A percentile compares a stretch with the other conserved stretches of the same genome.
Evolutionary conservation across 768 basidiomycete species (phyloP).

Genomic region (Boletus bicolor): DNA sequence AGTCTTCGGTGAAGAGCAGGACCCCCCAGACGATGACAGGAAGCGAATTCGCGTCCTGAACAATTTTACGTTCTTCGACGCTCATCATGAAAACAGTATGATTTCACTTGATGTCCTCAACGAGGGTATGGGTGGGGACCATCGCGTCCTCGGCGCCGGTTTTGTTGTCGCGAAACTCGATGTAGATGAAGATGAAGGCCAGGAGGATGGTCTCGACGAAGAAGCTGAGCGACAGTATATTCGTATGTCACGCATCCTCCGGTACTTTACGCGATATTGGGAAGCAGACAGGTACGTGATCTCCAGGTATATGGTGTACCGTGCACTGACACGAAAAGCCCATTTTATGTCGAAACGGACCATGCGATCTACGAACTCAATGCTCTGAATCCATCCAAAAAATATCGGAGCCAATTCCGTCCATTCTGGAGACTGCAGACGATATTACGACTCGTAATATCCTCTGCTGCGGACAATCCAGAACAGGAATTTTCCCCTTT

Average conservation of each 20-base stretch:
- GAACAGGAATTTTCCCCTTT: constrained; percentile 36
- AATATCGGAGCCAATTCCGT: constrained; percentile 41
- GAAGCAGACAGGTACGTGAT: constrained; percentile 47
- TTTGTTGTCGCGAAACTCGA: constrained; percentile 43
- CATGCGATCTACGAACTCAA: constrained; percentile 62
- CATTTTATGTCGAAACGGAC: constrained; percentile 62
- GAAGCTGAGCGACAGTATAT: constrained; percentile 39
- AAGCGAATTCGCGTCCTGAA: constrained; percentile 59
- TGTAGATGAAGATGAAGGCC: constrained; percentile 60
- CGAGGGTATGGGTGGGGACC: constrained; percentile 38
- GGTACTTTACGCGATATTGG: constrained; percentile 51
- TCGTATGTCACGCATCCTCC: constrained; percentile 44
- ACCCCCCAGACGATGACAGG: constrained; percentile 31
- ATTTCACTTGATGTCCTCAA: constrained; percentile 49
- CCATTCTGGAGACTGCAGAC: constrained; percentile 51
- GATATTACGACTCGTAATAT: constrained; percentile 49
- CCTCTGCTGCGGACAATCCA: constrained; percentile 24
- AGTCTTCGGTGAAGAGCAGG: constrained; percentile 42
- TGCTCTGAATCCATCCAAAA: constrained; percentile 35
- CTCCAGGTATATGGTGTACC: neutral
- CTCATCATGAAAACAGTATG: constrained; percentile 41
- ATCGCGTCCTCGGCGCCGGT: constrained; percentile 55
- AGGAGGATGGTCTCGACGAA: constrained; percentile 47
- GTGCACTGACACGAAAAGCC: constrained; percentile 36
- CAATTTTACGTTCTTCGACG: constrained; percentile 62